These are phyloP conservation scores for Cryptococcus deneoformans DNA, from an alignment of 1,284 basidiomycete genomes.

Conservation along the genomic window DNA sequence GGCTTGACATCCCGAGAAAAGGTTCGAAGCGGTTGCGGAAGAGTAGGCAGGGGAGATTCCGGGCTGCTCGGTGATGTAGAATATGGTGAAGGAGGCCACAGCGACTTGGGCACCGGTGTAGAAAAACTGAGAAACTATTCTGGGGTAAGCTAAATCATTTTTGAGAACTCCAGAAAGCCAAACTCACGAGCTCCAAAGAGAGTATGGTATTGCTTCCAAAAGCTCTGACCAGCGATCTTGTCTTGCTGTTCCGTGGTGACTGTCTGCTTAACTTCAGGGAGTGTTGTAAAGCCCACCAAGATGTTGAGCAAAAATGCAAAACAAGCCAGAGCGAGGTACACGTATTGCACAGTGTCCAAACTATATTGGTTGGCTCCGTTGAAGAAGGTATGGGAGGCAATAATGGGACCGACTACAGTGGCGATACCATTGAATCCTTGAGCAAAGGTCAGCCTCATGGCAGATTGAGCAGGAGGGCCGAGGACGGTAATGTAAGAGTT, in stretches of 20 bases:
- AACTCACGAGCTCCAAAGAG: constrained; percentile 30
- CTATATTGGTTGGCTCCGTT: constrained; percentile 22
- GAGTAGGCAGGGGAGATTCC: constrained; percentile 14
- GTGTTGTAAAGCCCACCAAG: constrained; percentile 21
- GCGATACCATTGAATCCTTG: constrained; percentile 40
- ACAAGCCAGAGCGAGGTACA: constrained; percentile 32
- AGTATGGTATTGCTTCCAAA: constrained; percentile 31
- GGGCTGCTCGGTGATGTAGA: constrained; percentile 27
- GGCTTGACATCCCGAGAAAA: constrained; percentile 35
- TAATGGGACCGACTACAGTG: constrained; percentile 33
- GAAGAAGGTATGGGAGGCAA: constrained; percentile 37
- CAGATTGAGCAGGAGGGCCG: constrained; percentile 27
- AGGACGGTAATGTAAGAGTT: constrained; percentile 36
- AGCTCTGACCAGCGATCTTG: constrained; percentile 15
- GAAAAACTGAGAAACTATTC: constrained; percentile 6
- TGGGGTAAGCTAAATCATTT: too few relatives aligned
- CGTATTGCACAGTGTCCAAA: constrained; percentile 34
- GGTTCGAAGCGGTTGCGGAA: constrained; percentile 26
- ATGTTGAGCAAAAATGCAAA: constrained; percentile 22
- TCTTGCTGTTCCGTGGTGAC: constrained; percentile 21
- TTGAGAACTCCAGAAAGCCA: neutral
- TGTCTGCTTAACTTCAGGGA: constrained; percentile 33
- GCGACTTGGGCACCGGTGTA: constrained; percentile 33
- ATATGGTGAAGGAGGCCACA: constrained; percentile 33
- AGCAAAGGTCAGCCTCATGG: constrained; percentile 33